Base-by-base conservation (phyloP, 2,329 filamentous ascomycete species). In the Byssochlamys sp. region DNA sequence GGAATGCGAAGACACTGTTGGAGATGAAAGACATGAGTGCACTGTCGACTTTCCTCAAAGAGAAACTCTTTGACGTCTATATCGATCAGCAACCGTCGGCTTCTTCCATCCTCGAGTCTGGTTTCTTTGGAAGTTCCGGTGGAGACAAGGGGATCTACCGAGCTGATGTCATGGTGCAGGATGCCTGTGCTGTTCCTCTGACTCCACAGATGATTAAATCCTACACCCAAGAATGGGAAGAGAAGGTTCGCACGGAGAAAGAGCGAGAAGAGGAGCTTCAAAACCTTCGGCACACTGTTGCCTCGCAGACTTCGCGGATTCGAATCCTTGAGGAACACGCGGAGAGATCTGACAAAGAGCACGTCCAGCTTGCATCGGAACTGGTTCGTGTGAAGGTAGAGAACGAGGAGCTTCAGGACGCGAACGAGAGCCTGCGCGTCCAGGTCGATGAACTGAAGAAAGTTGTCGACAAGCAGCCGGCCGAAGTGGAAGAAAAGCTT, bases 111-210 rank as follows among this genome's bases (percentile, higher is more conserved):
- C 83, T 97, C 0, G 94, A 99, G 72, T 95, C 91, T 50, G 94
- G 94, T 12, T 99, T 99, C 79, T 99, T 99, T 68, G 94, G 94
- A 59, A 92, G 88, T 70, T 92, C 90, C 26, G 91, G 89, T 33
- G 86, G 85, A 11, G 94, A 99, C 70, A 96, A 96, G 73, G 94
- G 96, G 70, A 84, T 99, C 5, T 99, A 99, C 71, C 86, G 91
- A 54, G 94, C 94, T 14, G 94, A 99, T 71, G 85, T 94, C 65
- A 84, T 99, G 60, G 90, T 99, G 12, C 88, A 89, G 59, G 94
- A 99, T 73, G 94, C 94, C 0, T 96, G 91, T 68, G 87, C 89
- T 33, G 81, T 97, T 55, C 88, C 90, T 67, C 85, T 99, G 48
- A 90, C 90, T 0, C 85, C 89, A 0, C 89, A 95, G 67, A 84